Conservation (phyloP, 2,329 filamentous ascomycete species). For the Fusarium sp. region DNA sequence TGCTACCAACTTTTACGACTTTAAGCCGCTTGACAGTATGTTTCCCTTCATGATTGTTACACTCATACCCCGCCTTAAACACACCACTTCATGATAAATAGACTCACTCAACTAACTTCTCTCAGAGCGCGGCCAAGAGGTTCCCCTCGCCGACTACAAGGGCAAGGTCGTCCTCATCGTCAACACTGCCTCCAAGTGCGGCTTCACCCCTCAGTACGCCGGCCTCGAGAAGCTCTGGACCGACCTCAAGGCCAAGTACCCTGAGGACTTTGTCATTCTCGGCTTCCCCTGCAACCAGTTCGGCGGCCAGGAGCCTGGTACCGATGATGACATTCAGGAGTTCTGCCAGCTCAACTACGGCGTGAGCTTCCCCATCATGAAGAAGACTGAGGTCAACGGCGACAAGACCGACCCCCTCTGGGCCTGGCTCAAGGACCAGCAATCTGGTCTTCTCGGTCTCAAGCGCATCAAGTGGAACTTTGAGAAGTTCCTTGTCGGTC, state of each 20-base stretch:
- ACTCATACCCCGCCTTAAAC: conserved; percentile 3
- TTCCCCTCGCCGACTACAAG: conserved; percentile 77
- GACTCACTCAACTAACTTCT: conserved; percentile 29
- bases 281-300: conserved; percentile 99
- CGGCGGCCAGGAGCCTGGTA: conserved; percentile 86
- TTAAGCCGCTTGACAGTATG: conserved; percentile 84
- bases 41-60: conserved; percentile 37
- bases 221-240: conserved; percentile 94
- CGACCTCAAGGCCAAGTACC: conserved; percentile 74
- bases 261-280: conserved; percentile 83
- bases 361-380: conserved; percentile 89
- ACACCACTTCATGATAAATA: not conserved
- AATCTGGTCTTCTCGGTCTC: conserved; percentile 86
- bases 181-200: conserved; percentile 98
- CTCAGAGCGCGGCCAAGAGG: conserved; percentile 71
- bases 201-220: conserved; percentile 95
- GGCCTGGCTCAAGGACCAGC: conserved; percentile 78
- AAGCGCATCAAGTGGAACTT: conserved; percentile 99
- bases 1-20: conserved; percentile 76
- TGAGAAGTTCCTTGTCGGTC: conserved; percentile 94
- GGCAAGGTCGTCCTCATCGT: conserved; percentile 96
- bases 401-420: conserved; percentile 81
- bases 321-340: conserved; percentile 80
- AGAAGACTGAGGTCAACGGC: conserved; percentile 96
- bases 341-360: conserved; percentile 95